Evolutionary conservation across 148 eudicot genomes (phyloP), one percentile per base, ranked within the genome.

Genomic region (Arbutus unedo): DNA sequence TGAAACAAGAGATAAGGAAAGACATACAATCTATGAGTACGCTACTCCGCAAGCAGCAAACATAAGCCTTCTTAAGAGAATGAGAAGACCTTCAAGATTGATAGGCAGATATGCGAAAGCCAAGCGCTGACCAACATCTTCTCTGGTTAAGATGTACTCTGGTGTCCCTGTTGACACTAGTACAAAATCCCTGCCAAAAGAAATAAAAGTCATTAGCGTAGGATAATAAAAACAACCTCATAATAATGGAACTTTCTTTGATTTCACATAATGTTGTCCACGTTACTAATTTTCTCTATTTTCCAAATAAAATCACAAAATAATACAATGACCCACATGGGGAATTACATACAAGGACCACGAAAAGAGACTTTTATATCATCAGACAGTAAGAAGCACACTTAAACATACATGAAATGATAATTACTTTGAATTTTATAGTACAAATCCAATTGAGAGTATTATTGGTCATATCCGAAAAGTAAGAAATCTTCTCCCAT

Each of bases 11-110:
- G 16, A 4, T 41, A 72, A 54, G 38, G 75, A 15, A 41, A 56
- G 16, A 60, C 4, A 57, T 53, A 15, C 3, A 3, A 23, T 38
- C 44, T 47, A 19, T 31, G 31, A 50, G 62, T 50, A 56, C 44
- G 53, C 53, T 73, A 79, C 67, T 48, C 9, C 47, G 16, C 2
- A 55, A 54, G 77, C 19, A 83, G 48, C 56, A 81, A 53, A 13
- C 31, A 64, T 84, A 10, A 18, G 45, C 43, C 74, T 1, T 5
- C 45, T 62, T 81, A 77, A 84, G 77, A 84, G 47, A 76, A 54
- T 57, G 62, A 79, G 54, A 86, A 76, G 31, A 93, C 99, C 99
- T 81, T 94, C 98, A 88, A 96, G 93, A 91, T 94, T 96, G 81
- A 89, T 88, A 72, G 99, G 99, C 78, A 92, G 84, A 87, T 93